phyloP scores from a whole-genome alignment of 768 basidiomycete genomes.

The Mycena pura region DNA sequence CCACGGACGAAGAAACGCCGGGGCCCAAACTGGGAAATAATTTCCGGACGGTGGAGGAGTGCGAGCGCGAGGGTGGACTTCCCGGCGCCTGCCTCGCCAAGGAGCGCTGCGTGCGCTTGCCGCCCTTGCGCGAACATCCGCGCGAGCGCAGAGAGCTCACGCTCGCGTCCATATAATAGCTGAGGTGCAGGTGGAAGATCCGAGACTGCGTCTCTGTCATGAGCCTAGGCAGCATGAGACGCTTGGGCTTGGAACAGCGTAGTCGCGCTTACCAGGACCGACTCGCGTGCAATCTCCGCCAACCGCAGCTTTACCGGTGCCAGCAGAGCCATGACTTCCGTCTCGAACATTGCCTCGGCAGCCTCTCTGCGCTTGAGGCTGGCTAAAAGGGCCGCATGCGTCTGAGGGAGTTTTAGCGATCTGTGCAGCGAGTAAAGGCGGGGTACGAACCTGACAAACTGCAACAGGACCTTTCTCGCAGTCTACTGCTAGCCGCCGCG shows the following conservation, averaged over 20 bases:
- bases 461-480: conserved; percentile 12
- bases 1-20: conserved; percentile 12
- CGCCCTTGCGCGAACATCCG: neutral
- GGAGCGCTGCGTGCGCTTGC: neutral
- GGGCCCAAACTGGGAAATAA: neutral
- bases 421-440: too few species aligned
- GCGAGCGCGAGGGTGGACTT: conserved; percentile 20
- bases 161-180: conserved; percentile 21
- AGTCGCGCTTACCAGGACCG: neutral
- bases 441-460: conserved; percentile 13
- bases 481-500: neutral
- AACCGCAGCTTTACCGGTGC: conserved; percentile 5
- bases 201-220: neutral
- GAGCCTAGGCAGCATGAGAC: neutral
- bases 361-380: conserved; percentile 8
- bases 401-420: neutral
- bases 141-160: neutral
- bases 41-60: conserved; percentile 11
- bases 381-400: neutral
- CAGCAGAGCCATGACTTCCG: conserved; percentile 1
- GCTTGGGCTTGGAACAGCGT: neutral
- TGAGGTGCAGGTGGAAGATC: conserved; percentile 20
- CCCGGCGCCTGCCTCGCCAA: conserved; percentile 11
- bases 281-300: neutral
- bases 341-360: conserved; percentile 14